phyloP scores from a whole-genome alignment of 495 filamentous ascomycete genomes.

The Lasiosphaeriaceae sp. region DNA sequence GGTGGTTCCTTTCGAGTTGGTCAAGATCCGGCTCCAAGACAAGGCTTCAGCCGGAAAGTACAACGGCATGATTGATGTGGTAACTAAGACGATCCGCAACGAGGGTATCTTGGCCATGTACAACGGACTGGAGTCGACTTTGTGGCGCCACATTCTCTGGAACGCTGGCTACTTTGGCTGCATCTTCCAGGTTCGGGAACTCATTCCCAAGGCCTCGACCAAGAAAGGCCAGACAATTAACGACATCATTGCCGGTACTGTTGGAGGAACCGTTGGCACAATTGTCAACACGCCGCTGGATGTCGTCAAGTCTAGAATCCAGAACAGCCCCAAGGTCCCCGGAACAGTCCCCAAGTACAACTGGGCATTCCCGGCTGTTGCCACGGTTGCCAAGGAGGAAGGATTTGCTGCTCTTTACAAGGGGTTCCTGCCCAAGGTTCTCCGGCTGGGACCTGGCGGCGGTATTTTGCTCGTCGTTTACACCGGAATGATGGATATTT shows the following conservation, averaged over 20 bases:
- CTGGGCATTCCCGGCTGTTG: constrained; percentile 88
- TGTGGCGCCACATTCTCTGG: constrained; percentile 98
- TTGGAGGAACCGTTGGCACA: constrained; percentile 90
- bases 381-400: constrained; percentile 86
- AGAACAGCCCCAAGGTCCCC: constrained; percentile 79
- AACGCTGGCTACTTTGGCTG: constrained; percentile 97
- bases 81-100: constrained; percentile 71
- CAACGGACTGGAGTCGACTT: constrained; percentile 90
- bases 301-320: constrained; percentile 95
- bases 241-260: constrained; percentile 78
- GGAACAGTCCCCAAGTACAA: constrained; percentile 89
- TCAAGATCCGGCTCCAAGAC: constrained; percentile 96
- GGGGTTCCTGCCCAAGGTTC: constrained; percentile 93
- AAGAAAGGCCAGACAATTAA: constrained; percentile 79
- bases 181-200: constrained; percentile 88
- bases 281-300: constrained; percentile 96
- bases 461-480: constrained; percentile 92
- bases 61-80: constrained; percentile 86
- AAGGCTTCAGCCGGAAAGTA: constrained; percentile 92
- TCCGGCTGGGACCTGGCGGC: constrained; percentile 31
- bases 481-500: constrained; percentile 92
- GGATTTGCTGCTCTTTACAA: constrained; percentile 93
- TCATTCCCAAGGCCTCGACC: constrained; percentile 73
- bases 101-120: constrained; percentile 90
- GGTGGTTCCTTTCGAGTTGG: constrained; percentile 82